These are phyloP conservation scores for Pachysolen tannophilus DNA, from an alignment of 805 yeast genomes.

Conservation along the genomic window DNA sequence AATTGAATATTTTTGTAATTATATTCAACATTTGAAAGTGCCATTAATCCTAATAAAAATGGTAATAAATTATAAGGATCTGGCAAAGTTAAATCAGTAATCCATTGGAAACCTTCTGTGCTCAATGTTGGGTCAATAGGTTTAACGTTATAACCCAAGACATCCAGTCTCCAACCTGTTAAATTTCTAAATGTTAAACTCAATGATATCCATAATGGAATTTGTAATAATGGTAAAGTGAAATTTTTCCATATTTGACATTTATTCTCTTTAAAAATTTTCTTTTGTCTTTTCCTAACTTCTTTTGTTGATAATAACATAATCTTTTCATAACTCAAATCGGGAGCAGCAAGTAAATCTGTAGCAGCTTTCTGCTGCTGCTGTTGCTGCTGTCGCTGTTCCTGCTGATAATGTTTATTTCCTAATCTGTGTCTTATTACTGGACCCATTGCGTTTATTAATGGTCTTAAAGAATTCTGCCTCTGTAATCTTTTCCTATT, in stretches of 20 bases:
- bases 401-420: conserved; percentile 30
- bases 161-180: conserved; percentile 50
- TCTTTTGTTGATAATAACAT: conserved; percentile 69
- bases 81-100: conserved; percentile 46
- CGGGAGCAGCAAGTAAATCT: conserved; percentile 22
- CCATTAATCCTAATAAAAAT: conserved; percentile 56
- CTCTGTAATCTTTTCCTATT: conserved; percentile 63
- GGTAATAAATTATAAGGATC: conserved; percentile 67
- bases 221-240: conserved; percentile 68
- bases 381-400: conserved; percentile 19
- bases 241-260: conserved; percentile 80
- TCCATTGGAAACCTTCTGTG: conserved; percentile 54
- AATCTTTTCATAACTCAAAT: conserved; percentile 71
- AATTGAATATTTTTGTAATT: conserved; percentile 57
- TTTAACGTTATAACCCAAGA: conserved; percentile 21
- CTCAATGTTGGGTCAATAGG: conserved; percentile 44
- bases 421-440: conserved; percentile 54
- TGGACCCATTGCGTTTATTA: conserved; percentile 70
- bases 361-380: conserved; percentile 16
- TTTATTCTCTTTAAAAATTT: conserved; percentile 53
- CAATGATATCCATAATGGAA: conserved; percentile 82
- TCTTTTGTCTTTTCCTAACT: conserved; percentile 63
- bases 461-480: conserved; percentile 66
- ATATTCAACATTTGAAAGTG: conserved; percentile 79
- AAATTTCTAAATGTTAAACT: conserved; percentile 68